Conservation (phyloP, 768 basidiomycete species). For the Auricularia heimuer region DNA sequence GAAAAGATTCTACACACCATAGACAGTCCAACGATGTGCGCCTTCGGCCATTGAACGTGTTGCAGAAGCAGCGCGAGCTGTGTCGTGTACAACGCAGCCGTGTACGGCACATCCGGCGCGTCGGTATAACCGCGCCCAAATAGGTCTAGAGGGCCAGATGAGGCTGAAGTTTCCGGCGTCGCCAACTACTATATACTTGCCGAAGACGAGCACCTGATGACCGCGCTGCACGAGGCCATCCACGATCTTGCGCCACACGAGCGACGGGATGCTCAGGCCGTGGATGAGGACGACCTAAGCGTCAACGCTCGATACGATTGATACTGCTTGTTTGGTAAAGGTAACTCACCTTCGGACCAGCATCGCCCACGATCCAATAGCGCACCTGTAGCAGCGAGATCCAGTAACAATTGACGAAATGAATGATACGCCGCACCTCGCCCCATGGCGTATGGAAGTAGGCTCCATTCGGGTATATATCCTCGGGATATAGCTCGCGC, state of each 20-base stretch:
- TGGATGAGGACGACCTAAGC: conserved; percentile 64
- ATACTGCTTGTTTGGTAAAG: not conserved
- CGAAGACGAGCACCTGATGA: conserved; percentile 68
- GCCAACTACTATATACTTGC: conserved; percentile 24
- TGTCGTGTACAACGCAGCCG: conserved; percentile 52
- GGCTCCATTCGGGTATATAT: conserved; percentile 39
- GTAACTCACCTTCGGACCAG: conserved; percentile 28
- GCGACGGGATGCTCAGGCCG: conserved; percentile 65
- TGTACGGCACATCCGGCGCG: conserved; percentile 61
- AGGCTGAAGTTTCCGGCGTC: not conserved
- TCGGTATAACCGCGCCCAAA: conserved; percentile 80
- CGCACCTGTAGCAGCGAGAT: not conserved
- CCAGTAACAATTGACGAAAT: not conserved
- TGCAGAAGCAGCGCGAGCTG: conserved; percentile 82
- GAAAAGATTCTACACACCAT: conserved; percentile 42
- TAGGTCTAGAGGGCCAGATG: conserved; percentile 38
- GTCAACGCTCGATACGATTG: not conserved
- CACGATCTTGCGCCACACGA: conserved; percentile 70
- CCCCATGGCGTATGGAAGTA: not conserved
- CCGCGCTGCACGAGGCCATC: conserved; percentile 52
- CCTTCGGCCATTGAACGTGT: conserved; percentile 60
- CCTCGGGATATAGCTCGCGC: conserved; percentile 53
- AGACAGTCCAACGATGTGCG: conserved; percentile 57
- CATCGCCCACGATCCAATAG: conserved; percentile 19
- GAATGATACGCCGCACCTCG: not conserved